phyloP scores from a whole-genome alignment of 768 basidiomycete species.

The Daedalea quercina region DNA sequence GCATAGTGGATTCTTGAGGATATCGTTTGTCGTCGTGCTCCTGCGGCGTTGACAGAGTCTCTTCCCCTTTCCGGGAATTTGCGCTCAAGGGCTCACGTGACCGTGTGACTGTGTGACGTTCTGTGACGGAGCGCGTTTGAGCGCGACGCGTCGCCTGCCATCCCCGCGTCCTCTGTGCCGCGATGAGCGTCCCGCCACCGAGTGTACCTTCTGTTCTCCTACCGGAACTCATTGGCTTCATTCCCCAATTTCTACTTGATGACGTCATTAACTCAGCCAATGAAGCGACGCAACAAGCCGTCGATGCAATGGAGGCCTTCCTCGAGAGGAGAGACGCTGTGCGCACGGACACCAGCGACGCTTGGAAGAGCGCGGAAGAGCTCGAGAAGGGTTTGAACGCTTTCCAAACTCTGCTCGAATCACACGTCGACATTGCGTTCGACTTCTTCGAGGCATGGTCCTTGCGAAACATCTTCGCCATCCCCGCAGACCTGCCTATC shows the following conservation, averaged over 20 bases:
- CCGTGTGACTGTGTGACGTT: too few relatives aligned
- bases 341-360: conserved; percentile 39
- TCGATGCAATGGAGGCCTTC: conserved; percentile 76
- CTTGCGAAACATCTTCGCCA: conserved; percentile 78
- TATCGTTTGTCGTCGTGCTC: conserved; percentile 5
- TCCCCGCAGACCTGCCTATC: conserved; percentile 61
- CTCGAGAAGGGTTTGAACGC: conserved; percentile 76
- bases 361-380: conserved; percentile 60
- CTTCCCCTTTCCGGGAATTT: not conserved
- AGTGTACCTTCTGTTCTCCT: conserved; percentile 43
- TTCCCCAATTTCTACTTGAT: conserved; percentile 79
- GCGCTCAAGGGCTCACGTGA: not conserved
- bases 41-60: conserved; percentile 4
- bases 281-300: conserved; percentile 69
- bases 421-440: conserved; percentile 84
- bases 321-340: conserved; percentile 69
- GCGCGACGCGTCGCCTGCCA: too few relatives aligned
- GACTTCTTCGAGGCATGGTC: conserved; percentile 92
- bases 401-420: conserved; percentile 84
- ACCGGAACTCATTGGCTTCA: conserved; percentile 75
- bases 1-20: conserved; percentile 16
- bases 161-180: not conserved
- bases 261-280: conserved; percentile 82
- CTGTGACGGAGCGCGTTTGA: too few relatives aligned
- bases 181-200: conserved; percentile 17